These are phyloP conservation scores for Kazachstania sp. DNA, from an alignment of 1,139 yeast species.

Conservation along the genomic window DNA sequence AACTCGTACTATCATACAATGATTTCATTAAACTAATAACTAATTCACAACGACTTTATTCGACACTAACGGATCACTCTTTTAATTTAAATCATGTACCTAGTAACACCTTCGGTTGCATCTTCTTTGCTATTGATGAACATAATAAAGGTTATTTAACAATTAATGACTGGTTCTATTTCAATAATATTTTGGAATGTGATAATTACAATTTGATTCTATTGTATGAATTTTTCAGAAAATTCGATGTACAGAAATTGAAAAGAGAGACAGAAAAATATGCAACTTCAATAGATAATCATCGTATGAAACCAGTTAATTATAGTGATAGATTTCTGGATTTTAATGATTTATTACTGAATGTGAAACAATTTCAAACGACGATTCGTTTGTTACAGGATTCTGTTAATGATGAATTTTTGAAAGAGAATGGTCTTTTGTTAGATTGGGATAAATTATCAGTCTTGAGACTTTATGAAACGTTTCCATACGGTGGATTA, in stretches of 20 bases:
- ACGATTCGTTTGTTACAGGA: slow-evolving; percentile 31
- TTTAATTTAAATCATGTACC: slow-evolving; percentile 31
- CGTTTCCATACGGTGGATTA: slow-evolving; percentile 17
- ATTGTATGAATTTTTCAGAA: slow-evolving; percentile 43
- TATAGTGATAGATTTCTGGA: slow-evolving; percentile 35
- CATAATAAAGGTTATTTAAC: slow-evolving; percentile 54
- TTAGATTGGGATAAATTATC: slow-evolving; percentile 32
- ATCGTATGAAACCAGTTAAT: slow-evolving; percentile 31
- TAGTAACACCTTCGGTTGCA: slow-evolving; percentile 37
- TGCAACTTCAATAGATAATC: background rate
- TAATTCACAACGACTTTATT: slow-evolving; percentile 27
- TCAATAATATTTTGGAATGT: slow-evolving; percentile 46
- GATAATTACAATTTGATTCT: slow-evolving; percentile 53
- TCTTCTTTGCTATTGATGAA: slow-evolving; percentile 58
- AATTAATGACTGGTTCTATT: slow-evolving; percentile 51
- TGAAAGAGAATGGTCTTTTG: slow-evolving; percentile 20
- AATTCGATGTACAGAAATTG: slow-evolving; percentile 29
- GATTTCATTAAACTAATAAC: slow-evolving; percentile 32
- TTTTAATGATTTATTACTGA: slow-evolving; percentile 32
- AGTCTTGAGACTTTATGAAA: slow-evolving; percentile 25
- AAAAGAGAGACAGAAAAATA: slow-evolving; percentile 8
- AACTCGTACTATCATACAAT: slow-evolving; percentile 30
- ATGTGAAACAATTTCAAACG: slow-evolving; percentile 27
- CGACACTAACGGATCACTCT: slow-evolving; percentile 30
- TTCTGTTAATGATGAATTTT: slow-evolving; percentile 25